Percentiles rank a stretch among this genome's conserved stretches.
Evolutionary conservation across 2,329 filamentous ascomycete genomes (phyloP).

Genomic region (Apiospora marii): DNA sequence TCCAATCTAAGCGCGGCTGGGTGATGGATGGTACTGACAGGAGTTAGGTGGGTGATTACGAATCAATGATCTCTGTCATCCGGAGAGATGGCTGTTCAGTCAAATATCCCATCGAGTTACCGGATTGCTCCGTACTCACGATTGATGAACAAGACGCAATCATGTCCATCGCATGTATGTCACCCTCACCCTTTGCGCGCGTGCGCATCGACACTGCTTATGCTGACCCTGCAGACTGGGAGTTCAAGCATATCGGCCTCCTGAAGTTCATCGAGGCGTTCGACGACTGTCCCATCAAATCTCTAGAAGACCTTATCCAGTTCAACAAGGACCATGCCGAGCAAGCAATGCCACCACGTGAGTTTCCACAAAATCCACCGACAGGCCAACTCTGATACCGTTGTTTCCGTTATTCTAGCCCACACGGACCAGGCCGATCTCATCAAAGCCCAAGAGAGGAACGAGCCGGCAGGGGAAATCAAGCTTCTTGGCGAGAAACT

Average conservation of each 20-base stretch:
- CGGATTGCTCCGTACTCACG: not conserved
- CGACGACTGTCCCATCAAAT: not conserved
- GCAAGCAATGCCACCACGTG: constrained; percentile 25
- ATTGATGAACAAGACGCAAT: constrained; percentile 24
- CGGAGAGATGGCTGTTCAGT: not conserved
- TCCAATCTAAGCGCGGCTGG: too few species aligned
- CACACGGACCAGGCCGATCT: constrained; percentile 20
- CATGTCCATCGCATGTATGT: constrained; percentile 27
- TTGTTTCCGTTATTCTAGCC: not conserved
- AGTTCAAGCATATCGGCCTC: constrained; percentile 25
- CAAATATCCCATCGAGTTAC: constrained; percentile 19
- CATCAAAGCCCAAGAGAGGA: not conserved
- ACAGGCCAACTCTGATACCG: not conserved
- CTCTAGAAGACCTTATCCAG: constrained; percentile 21
- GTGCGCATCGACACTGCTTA: too few species aligned
- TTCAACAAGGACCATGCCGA: constrained; percentile 23
- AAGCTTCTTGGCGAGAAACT: not conserved
- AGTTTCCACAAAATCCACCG: not conserved
- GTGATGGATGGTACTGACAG: not conserved
- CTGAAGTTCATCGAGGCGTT: constrained; percentile 23
- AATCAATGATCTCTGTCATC: not conserved
- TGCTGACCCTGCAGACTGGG: not conserved
- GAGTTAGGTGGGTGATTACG: constrained; percentile 13
- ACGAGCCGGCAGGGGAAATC: constrained; percentile 15
- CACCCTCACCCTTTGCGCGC: not conserved